A percentile compares a stretch with the other conserved stretches of the same genome.
Conservation (phyloP, 2,329 filamentous ascomycete species). For the Hymenoscyphus infarciens region DNA sequence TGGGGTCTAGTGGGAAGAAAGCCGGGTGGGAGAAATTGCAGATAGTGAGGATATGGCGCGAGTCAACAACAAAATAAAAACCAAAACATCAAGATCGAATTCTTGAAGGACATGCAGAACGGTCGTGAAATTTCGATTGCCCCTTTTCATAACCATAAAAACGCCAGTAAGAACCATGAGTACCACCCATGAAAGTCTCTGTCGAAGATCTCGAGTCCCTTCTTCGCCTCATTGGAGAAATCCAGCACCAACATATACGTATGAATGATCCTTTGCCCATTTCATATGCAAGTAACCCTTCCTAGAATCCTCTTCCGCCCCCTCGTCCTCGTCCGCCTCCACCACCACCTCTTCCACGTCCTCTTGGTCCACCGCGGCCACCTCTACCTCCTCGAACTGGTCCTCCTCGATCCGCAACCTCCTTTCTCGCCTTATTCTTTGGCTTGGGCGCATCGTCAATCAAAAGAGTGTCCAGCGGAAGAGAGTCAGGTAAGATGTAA, state of each 20-base stretch:
- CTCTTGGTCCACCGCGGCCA: conserved; percentile 43
- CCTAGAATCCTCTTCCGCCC: conserved; percentile 45
- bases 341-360: conserved; percentile 44
- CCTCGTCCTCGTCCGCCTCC: conserved; percentile 53
- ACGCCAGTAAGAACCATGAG: conserved; percentile 20
- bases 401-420: conserved; percentile 56
- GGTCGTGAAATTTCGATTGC: conserved; percentile 18
- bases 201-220: not conserved
- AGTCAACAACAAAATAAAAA: conserved; percentile 12
- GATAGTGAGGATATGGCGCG: conserved; percentile 79
- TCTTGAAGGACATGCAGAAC: not conserved
- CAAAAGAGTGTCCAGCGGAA: conserved; percentile 90
- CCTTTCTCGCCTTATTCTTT: conserved; percentile 99
- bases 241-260: not conserved
- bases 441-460: conserved; percentile 97
- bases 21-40: conserved; percentile 94
- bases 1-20: conserved; percentile 78
- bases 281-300: not conserved
- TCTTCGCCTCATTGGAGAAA: not conserved
- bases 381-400: conserved; percentile 40
- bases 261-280: not conserved
- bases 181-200: not conserved
- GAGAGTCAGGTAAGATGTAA: conserved; percentile 91
- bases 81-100: conserved; percentile 5
- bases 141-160: conserved; percentile 25